Conservation (phyloP, 495 filamentous ascomycete species). For the Penicillium diatomitis region DNA sequence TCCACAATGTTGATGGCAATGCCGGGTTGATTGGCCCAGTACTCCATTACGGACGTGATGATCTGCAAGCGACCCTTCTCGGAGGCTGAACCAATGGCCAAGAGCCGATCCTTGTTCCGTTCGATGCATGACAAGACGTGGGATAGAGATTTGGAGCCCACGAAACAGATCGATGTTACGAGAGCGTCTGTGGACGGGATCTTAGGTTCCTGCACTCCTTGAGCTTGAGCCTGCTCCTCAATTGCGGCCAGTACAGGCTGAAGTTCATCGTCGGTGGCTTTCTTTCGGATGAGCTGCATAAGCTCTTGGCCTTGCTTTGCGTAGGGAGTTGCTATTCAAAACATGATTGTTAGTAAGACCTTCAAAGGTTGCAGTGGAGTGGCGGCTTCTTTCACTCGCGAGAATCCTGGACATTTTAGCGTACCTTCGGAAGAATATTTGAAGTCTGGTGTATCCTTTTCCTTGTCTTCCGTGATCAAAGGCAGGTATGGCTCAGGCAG, state of each 20-base stretch:
- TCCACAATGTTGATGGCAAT: constrained; percentile 90
- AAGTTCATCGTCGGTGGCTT: constrained; percentile 73
- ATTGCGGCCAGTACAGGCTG: constrained; percentile 68
- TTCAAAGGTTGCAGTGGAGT: not conserved
- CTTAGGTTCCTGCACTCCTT: constrained; percentile 59
- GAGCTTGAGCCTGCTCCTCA: constrained; percentile 59
- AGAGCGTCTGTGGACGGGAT: constrained; percentile 84
- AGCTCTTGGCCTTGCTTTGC: constrained; percentile 70
- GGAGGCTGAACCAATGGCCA: constrained; percentile 65
- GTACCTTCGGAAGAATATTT: constrained; percentile 78
- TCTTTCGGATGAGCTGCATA: constrained; percentile 67
- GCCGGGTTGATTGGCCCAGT: constrained; percentile 89
- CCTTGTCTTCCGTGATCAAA: constrained; percentile 77
- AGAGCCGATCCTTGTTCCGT: constrained; percentile 83
- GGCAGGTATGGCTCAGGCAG: constrained; percentile 76
- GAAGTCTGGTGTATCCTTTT: constrained; percentile 88
- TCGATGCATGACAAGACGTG: constrained; percentile 95
- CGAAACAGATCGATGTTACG: constrained; percentile 82
- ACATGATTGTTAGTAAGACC: not conserved
- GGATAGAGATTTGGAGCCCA: constrained; percentile 90
- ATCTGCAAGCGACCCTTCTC: constrained; percentile 74
- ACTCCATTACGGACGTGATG: constrained; percentile 78
- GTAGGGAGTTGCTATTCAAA: constrained; percentile 61
- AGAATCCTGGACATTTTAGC: constrained; percentile 9
- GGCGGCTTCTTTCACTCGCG: not conserved